phyloP scores from a whole-genome alignment of 139 green algal species.

The Chlorella sp. region DNA sequence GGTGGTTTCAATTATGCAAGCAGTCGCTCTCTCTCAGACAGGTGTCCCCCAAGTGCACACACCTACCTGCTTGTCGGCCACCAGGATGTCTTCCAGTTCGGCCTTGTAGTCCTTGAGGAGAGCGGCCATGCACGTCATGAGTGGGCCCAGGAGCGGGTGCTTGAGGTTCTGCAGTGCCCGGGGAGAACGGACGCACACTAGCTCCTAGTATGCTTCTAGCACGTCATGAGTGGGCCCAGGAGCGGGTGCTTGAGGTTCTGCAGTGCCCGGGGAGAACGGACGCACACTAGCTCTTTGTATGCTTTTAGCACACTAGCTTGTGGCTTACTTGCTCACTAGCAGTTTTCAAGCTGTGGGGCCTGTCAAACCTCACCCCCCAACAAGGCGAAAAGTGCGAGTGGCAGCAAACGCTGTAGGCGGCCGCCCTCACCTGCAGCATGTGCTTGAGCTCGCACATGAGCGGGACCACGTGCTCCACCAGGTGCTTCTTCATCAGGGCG shows the following conservation, averaged over 20 bases:
- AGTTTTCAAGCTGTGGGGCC: too few species aligned
- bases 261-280: constrained; percentile 69
- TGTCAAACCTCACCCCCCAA: too few species aligned
- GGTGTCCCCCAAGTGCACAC: not conserved
- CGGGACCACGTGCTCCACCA: constrained; percentile 76
- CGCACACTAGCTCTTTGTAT: too few species aligned
- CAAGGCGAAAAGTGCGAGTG: too few species aligned
- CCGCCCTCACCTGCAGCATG: constrained; percentile 38
- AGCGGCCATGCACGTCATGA: constrained; percentile 53
- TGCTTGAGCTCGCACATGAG: constrained; percentile 68
- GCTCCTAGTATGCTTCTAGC: too few species aligned
- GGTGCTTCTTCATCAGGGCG: constrained; percentile 82
- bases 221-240: constrained; percentile 61
- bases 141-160: constrained; percentile 61
- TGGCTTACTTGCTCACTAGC: too few species aligned
- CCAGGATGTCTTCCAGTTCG: constrained; percentile 84
- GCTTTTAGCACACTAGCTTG: too few species aligned
- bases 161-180: constrained; percentile 71
- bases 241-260: constrained; percentile 68
- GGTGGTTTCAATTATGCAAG: too few species aligned
- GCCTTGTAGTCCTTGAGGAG: constrained; percentile 79
- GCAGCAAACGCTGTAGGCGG: too few species aligned
- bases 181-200: constrained; percentile 62
- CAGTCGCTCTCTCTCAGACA: too few species aligned
- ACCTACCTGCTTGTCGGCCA: constrained; percentile 57